phyloP scores from a whole-genome alignment of 305 asterid species.

The Plantago lanceolata region DNA sequence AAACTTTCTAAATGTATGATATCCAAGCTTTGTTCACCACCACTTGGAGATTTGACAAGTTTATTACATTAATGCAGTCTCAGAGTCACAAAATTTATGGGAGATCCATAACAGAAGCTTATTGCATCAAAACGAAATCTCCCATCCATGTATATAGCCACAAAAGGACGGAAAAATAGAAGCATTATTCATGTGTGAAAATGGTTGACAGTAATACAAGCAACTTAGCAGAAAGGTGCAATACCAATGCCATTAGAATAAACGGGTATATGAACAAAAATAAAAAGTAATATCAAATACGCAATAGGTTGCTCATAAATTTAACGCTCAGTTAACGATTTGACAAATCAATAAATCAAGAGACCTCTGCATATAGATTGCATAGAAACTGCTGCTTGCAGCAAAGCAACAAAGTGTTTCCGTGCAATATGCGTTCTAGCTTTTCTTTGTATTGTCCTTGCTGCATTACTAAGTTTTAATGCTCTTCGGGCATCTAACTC shows the following conservation, averaged over 20 bases:
- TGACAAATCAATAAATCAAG: conserved; percentile 18
- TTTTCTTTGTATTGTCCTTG: conserved; percentile 72
- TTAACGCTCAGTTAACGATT: conserved; percentile 11
- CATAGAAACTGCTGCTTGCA: conserved; percentile 52
- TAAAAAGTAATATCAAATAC: conserved; percentile 1
- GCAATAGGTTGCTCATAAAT: conserved; percentile 1
- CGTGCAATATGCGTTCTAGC: conserved; percentile 63
- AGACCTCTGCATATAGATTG: conserved; percentile 85
- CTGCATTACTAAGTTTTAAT: conserved; percentile 62
- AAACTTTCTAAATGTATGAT: no score
- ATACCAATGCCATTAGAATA: background rate
- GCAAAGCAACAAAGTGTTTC: conserved; percentile 68
- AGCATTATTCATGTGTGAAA: background rate
- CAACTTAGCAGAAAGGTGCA: background rate
- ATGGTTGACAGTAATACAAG: background rate
- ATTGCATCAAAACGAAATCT: conserved; percentile 5
- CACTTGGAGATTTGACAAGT: no score
- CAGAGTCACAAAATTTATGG: background rate
- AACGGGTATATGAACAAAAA: no score
- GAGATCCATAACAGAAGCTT: conserved; percentile 12
- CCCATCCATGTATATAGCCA: conserved; percentile 4
- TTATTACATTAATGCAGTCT: no score
- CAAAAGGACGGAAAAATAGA: background rate
- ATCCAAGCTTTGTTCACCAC: no score
- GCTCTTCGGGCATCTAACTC: conserved; percentile 90